phyloP scores from a whole-genome alignment of 768 basidiomycete genomes.

The Suillus clintonianus region DNA sequence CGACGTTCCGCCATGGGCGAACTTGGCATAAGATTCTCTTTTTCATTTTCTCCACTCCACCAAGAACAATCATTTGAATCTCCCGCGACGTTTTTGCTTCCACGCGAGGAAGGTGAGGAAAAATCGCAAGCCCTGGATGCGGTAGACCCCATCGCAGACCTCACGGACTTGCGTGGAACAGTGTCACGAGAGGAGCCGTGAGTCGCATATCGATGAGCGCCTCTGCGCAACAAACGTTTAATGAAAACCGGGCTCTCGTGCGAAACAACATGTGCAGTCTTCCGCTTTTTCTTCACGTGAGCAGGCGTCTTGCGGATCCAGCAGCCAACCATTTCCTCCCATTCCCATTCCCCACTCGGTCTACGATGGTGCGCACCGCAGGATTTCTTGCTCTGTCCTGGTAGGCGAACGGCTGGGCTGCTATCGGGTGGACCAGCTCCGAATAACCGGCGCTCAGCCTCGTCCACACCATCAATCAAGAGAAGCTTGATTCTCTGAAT shows the following conservation, averaged over 20 bases:
- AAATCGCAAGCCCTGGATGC: slow-evolving; percentile 9
- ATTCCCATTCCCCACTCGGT: slow-evolving; percentile 42
- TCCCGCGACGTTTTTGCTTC: slow-evolving; percentile 15
- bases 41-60: slow-evolving; percentile 20
- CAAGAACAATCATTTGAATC: slow-evolving; percentile 18
- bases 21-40: slow-evolving; percentile 20
- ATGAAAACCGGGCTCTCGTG: slow-evolving; percentile 4
- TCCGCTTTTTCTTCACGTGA: slow-evolving; percentile 22
- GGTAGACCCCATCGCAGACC: background rate
- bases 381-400: slow-evolving; percentile 5
- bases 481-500: slow-evolving; percentile 38
- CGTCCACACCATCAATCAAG: slow-evolving; percentile 49
- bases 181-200: background rate
- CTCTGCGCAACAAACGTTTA: background rate
- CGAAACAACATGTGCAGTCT: slow-evolving; percentile 1
- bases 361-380: slow-evolving; percentile 12
- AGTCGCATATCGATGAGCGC: background rate
- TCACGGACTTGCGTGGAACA: background rate
- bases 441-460: slow-evolving; percentile 53
- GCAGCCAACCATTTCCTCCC: slow-evolving; percentile 48
- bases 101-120: slow-evolving; percentile 12
- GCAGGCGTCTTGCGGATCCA: slow-evolving; percentile 44
- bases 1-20: slow-evolving; percentile 5
- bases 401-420: slow-evolving; percentile 18
- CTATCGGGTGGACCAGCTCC: slow-evolving; percentile 20